Evolutionary conservation across 352 stramenopile genomes (phyloP), one percentile per base, ranked within the genome.

Genomic region (Aphanomyces euteiches): DNA sequence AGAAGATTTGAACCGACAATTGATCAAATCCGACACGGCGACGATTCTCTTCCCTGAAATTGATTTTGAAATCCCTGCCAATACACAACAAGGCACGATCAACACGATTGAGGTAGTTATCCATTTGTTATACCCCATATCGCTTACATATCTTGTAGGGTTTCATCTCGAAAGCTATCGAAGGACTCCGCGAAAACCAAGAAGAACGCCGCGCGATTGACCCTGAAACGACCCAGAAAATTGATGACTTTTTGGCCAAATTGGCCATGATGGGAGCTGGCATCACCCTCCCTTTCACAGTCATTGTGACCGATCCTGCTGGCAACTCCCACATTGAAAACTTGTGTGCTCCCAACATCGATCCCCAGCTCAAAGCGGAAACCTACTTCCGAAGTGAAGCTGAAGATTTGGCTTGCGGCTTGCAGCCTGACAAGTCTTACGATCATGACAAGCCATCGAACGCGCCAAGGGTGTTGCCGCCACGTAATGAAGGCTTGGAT

Each of bases 241-340:
- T 96, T 15, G 89, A 94, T 28, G 84, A 89, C 36, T 95, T 96
- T 59, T 87, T 96, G 39, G 77, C 77, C 28, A 84, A 86, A 48
- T 75, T 96, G 15, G 86, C 81, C 3, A 69, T 91, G 47, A 81
- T 92, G 70, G 75, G 80, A 34, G 73, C 80, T 1, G 85, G 86
- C 39, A 80, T 83, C 37, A 76, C 79, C 41, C 77, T 96, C 7
- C 90, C 91, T 0, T 97, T 95, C 73, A 90, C 70, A 38, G 69
- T 97, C 40, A 75, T 93, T 21, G 72, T 97, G 64, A 84, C 97
- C 73, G 91, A 97, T 66, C 90, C 90, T 8, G 69, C 83, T 5
- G 91, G 91, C 28, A 97, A 97, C 77, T 96, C 85, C 40, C 95
- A 96, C 77, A 84, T 97, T 73, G 90, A 97, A 60, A 97, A 97